Percentiles rank a stretch among this genome's conserved stretches.
Conservation (phyloP, 495 filamentous ascomycete genomes). For the Penicillium malachiteum region DNA sequence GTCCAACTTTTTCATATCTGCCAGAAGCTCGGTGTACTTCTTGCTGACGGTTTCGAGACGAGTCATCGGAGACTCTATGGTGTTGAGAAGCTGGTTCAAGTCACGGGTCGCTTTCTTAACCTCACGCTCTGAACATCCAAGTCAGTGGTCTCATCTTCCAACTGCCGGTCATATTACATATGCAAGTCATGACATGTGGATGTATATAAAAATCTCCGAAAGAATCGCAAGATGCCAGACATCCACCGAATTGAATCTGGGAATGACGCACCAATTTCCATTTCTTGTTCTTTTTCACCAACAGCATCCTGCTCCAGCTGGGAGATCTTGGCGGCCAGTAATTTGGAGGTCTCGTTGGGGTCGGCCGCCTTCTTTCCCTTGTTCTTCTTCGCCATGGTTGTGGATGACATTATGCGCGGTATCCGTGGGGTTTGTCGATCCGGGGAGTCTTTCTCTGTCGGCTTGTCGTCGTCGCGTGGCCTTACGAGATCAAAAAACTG, state of each 20-base stretch:
- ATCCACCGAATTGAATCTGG: conserved; percentile 7
- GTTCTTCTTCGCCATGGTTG: conserved; percentile 59
- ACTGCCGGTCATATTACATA: conserved; percentile 4
- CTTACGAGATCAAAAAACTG: conserved; percentile 23
- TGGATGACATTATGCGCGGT: conserved; percentile 38
- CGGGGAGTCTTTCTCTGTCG: neutral
- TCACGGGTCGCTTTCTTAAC: conserved; percentile 95
- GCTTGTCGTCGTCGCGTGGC: conserved; percentile 11
- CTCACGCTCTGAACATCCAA: conserved; percentile 59
- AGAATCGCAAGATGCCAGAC: neutral
- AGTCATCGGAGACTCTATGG: conserved; percentile 69
- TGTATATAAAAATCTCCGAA: too few relatives aligned
- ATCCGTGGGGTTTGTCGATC: neutral
- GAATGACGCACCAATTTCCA: conserved; percentile 84
- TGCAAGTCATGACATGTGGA: conserved; percentile 3
- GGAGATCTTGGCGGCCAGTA: conserved; percentile 88
- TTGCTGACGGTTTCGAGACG: conserved; percentile 85
- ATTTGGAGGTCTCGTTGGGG: conserved; percentile 81
- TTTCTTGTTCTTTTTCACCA: conserved; percentile 91
- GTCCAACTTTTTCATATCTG: conserved; percentile 92
- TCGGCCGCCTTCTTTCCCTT: conserved; percentile 75
- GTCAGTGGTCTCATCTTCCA: conserved; percentile 17
- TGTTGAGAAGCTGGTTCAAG: conserved; percentile 73
- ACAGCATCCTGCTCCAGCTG: conserved; percentile 91
- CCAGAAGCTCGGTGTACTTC: conserved; percentile 84